Evolutionary conservation across 2,329 filamentous ascomycete genomes (phyloP), one percentile per base, ranked within the genome.

Genomic region (Fusarium camptoceras): DNA sequence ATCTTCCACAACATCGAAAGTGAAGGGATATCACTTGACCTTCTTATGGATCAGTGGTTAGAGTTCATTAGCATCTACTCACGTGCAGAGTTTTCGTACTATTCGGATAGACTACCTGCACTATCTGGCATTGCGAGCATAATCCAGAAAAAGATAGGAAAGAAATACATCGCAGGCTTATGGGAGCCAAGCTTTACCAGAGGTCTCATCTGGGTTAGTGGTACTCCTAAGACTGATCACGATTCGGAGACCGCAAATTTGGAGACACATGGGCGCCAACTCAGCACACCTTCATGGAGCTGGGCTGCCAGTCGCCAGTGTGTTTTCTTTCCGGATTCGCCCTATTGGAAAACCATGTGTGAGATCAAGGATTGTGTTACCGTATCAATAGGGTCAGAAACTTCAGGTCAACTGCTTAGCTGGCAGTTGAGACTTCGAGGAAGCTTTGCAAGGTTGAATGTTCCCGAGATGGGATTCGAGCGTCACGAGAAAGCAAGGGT

Each of bases 21-120:
- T 55, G 18, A 24, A 20, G 1, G n/a, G 12, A 3, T 48, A 28
- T 8, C 4, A 5, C 12, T 1, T 25, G 9, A 18, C 3, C 3
- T 7, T 25, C 6, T 25, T 8, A 20, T 56, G 5, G 2, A 14
- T 1, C 1, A n/a, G 1, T 61, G 53, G 58, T 49, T 58, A n/a
- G 2, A 6, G 0, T 61, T 61, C 6, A 6, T 43, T 3, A 2
- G 2, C 0, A 14, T 4, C 1, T 61, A 55, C 1, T 24, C 37
- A n/a, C 1, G 2, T 3, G 31, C 14, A 4, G 6, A 58, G 8
- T 59, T 61, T 10, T 48, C 59, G 1, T 61, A 58, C 1, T 8
- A 48, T 28, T 25, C 28, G n/a, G 59, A 59, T 2, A 61, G 3
- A 22, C 44, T 59, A 2, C 54, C 59, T 2, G 54, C 59, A 2